Base-by-base conservation (phyloP, 1,284 basidiomycete genomes). In the Taiwanofungus camphoratus region DNA sequence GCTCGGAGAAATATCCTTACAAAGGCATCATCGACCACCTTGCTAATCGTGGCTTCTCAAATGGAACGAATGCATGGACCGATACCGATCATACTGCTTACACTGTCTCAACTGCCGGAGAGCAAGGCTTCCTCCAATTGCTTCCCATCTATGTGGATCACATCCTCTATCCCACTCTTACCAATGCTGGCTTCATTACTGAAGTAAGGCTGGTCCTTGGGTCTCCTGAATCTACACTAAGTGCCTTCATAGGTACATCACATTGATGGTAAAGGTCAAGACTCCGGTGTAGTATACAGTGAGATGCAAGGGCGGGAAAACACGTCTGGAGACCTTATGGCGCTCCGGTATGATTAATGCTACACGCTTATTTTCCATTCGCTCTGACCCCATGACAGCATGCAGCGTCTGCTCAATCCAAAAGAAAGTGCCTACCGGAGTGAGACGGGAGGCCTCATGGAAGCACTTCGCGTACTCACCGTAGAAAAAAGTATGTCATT, bases 231-330 rank as follows among this genome's bases (percentile, higher is more conserved):
- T 42, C 33, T 46, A 23, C 26, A 45, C 56, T 18, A 57, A 55
- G 41, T 20, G 23, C 20, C 13, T 4, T 34, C 39, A 23, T 21
- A 89, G 86, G 88, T 94, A 13, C 90, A 94, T 62, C 94, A 98
- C 63, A 82, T 98, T 56, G 89, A 98, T 63, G 77, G 77, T 8
- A 81, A 90, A 58, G 95, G 92, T 4, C 82, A 95, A 57, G 83
- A 99, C 59, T 89, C 91, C 8, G 96, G 96, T 36, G 96, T 99
- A 2, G 96, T 99, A 21, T 97, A 94, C 63, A 91, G 87, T 55
- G 90, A 95, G 68, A 99, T 99, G 96, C 95, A 99, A 69, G 96
- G 92, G 1, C 77, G 95, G 37, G 88, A 99, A 68, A 98, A 98
- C 59, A 91, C 88, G 4, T 79, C 88, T 0, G 83, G 80, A 11